These are phyloP conservation scores for Coemansia sp. DNA, from an alignment of 192 early-diverging fungal species.

Conservation along the genomic window DNA sequence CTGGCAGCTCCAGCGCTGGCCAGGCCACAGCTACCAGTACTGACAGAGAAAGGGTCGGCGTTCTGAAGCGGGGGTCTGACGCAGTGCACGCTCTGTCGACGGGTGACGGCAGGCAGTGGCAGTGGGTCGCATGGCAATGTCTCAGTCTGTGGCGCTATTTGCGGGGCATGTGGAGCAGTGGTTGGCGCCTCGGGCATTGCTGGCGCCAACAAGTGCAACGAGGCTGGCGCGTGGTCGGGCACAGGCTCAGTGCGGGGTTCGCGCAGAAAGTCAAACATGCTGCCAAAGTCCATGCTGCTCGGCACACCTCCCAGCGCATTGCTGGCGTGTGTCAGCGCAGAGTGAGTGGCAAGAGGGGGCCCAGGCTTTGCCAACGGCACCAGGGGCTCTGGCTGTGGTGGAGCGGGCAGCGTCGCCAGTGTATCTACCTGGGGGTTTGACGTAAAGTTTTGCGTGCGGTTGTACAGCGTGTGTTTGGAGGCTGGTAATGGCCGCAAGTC, in stretches of 20 bases:
- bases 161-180: not conserved
- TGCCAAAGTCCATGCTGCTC: slow-evolving; percentile 12
- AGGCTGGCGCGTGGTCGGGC: not conserved
- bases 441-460: not conserved
- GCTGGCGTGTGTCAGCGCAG: not conserved
- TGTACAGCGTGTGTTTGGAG: not conserved
- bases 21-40: not conserved
- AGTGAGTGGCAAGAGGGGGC: not conserved
- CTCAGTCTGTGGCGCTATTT: not conserved
- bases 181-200: not conserved
- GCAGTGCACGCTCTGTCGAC: not conserved
- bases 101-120: not conserved
- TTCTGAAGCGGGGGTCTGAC: not conserved
- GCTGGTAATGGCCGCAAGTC: not conserved
- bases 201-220: not conserved
- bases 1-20: not conserved
- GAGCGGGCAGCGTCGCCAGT: not conserved
- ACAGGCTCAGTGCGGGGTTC: slow-evolving; percentile 1
- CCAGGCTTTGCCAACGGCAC: not conserved
- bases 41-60: not conserved
- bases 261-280: slow-evolving; percentile 21
- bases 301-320: not conserved
- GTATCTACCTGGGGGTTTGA: not conserved
- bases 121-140: not conserved
- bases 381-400: not conserved